A percentile compares a stretch with the other conserved stretches of the same genome.
phyloP scores from a whole-genome alignment of 2,329 filamentous ascomycete species.

The Macrophomina phaseolina region DNA sequence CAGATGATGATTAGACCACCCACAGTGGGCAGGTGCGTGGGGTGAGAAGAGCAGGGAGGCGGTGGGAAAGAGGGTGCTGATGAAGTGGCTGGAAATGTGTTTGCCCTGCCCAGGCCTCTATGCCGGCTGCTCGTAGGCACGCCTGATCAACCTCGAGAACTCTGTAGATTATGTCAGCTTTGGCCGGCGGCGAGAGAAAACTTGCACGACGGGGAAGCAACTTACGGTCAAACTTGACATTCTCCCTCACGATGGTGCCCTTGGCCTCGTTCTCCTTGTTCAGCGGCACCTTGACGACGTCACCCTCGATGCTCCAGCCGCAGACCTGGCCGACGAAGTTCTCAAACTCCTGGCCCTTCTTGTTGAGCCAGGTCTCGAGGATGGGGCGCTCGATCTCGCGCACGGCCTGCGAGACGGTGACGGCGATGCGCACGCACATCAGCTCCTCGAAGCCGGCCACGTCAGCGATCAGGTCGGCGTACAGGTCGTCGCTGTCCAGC shows the following conservation, averaged over 20 bases:
- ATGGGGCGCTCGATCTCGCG: constrained; percentile 66
- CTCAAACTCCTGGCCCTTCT: constrained; percentile 54
- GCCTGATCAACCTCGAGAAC: constrained; percentile 78
- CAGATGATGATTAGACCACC: not conserved
- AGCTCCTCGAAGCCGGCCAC: constrained; percentile 94
- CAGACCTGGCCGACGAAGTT: constrained; percentile 62
- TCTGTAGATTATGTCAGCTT: constrained; percentile 43
- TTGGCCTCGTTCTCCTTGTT: constrained; percentile 98
- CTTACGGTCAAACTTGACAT: constrained; percentile 82
- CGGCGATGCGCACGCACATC: constrained; percentile 86
- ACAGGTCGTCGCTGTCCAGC: constrained; percentile 91
- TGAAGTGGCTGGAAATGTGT: not conserved
- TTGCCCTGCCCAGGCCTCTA: constrained; percentile 29
- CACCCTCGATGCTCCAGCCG: constrained; percentile 79
- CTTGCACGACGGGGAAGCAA: constrained; percentile 24
- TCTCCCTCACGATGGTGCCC: constrained; percentile 88
- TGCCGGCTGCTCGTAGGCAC: constrained; percentile 83
- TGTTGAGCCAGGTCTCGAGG: constrained; percentile 57
- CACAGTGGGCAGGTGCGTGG: not conserved
- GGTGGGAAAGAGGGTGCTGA: not conserved
- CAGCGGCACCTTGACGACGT: constrained; percentile 74
- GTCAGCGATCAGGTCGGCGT: constrained; percentile 93
- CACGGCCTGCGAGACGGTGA: constrained; percentile 85
- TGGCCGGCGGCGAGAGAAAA: not conserved
- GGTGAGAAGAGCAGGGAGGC: not conserved